A percentile compares a stretch with the other conserved stretches of the same genome.
Conservation (phyloP, 2,329 filamentous ascomycete species). For the Scytalidium lignicola region DNA sequence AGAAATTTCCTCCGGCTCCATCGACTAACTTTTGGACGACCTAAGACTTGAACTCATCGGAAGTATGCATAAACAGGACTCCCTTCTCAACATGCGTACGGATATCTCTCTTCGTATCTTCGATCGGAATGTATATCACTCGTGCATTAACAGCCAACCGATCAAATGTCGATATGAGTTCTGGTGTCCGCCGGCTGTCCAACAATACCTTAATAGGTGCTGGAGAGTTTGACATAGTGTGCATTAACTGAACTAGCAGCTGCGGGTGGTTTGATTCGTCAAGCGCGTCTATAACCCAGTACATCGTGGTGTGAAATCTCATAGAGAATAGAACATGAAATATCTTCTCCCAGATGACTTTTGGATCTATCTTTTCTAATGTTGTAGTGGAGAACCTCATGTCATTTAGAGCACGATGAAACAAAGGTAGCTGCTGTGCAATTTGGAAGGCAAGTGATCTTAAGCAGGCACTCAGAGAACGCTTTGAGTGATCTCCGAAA, state of each 20-base stretch:
- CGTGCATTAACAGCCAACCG: no score
- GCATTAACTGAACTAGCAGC: constrained; percentile 3
- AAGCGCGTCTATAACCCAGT: constrained; percentile 15
- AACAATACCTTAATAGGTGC: constrained; percentile 1
- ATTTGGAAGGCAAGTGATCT: constrained; percentile 25
- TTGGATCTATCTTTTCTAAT: constrained; percentile 8
- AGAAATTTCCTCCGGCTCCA: no score
- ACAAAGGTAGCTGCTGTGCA: constrained; percentile 13
- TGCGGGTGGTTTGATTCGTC: constrained; percentile 11
- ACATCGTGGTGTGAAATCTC: constrained; percentile 5
- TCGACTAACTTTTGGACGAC: no score
- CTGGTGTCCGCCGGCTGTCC: not conserved
- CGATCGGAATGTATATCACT: no score
- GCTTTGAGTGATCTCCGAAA: constrained; percentile 20
- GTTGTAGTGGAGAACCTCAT: not conserved
- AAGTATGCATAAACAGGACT: no score
- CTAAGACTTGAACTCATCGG: no score
- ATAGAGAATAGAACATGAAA: constrained; percentile 13
- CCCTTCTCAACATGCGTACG: no score
- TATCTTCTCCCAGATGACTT: constrained; percentile 11
- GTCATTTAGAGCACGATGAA: not conserved
- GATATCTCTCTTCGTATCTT: no score
- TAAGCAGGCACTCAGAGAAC: constrained; percentile 13
- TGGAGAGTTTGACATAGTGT: not conserved
- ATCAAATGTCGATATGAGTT: constrained; percentile 1